Percentiles rank a stretch among this genome's conserved stretches.
Conservation (phyloP, 768 basidiomycete species). For the Termitomyces sp. region DNA sequence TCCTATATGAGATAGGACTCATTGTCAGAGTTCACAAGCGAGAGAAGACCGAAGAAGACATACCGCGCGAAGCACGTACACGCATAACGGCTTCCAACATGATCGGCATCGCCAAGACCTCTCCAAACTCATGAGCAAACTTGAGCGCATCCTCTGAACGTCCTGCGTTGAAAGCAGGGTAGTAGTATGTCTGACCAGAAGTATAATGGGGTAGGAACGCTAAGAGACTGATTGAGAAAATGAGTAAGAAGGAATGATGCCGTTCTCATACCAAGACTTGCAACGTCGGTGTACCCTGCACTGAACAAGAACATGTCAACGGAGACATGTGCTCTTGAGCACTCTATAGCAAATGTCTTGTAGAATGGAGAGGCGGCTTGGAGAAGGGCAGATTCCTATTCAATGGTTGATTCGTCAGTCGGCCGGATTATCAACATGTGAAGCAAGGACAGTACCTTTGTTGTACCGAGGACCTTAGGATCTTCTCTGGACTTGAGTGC, state of each 20-base stretch:
- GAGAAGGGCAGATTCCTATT: slow-evolving; percentile 84
- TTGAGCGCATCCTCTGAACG: slow-evolving; percentile 96
- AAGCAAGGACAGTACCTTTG: slow-evolving; percentile 55
- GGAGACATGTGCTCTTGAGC: slow-evolving; percentile 93
- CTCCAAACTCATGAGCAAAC: slow-evolving; percentile 96
- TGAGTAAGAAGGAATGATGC: neutral
- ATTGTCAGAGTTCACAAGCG: neutral
- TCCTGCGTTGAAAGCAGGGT: slow-evolving; percentile 95
- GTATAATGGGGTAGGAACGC: slow-evolving; percentile 96
- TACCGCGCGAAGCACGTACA: slow-evolving; percentile 94
- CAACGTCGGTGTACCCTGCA: slow-evolving; percentile 90
- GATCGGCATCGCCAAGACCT: slow-evolving; percentile 89
- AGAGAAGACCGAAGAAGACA: slow-evolving; percentile 6
- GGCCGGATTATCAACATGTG: neutral
- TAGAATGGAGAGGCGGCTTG: slow-evolving; percentile 95
- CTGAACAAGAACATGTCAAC: slow-evolving; percentile 99
- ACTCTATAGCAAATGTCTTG: slow-evolving; percentile 98
- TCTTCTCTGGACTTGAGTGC: slow-evolving; percentile 96
- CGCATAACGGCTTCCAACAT: slow-evolving; percentile 98
- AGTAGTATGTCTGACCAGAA: slow-evolving; percentile 96
- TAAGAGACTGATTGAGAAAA: slow-evolving; percentile 25
- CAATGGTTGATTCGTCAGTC: neutral
- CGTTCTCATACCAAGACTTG: slow-evolving; percentile 67
- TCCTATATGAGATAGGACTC: slow-evolving; percentile 37
- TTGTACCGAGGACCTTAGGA: slow-evolving; percentile 90